phyloP scores from a whole-genome alignment of 2,329 filamentous ascomycete species.

The Intubia oerlemansii region DNA sequence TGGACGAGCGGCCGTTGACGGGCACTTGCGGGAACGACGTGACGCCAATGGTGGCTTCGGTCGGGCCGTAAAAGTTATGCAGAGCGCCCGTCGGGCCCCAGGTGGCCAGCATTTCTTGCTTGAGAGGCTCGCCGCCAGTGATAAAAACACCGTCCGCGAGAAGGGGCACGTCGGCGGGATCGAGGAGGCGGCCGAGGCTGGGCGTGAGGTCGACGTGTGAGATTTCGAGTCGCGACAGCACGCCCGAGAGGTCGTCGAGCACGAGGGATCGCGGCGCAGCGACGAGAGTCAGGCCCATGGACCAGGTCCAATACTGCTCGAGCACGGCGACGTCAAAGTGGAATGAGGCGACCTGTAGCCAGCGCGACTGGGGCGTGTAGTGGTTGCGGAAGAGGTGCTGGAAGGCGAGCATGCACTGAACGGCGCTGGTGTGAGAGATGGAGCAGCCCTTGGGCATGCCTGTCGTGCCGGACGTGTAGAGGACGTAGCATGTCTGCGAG shows the following conservation, averaged over 20 bases:
- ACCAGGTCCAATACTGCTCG: conserved; percentile 94
- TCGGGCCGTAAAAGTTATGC: conserved; percentile 85
- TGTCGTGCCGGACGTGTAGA: conserved; percentile 78
- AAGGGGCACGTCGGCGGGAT: conserved; percentile 60
- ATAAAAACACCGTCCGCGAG: conserved; percentile 76
- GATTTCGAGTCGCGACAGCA: conserved; percentile 51
- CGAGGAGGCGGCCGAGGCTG: conserved; percentile 58
- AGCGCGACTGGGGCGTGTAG: conserved; percentile 44
- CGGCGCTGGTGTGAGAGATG: conserved; percentile 70
- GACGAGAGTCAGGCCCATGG: conserved; percentile 66
- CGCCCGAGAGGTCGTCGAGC: conserved; percentile 57
- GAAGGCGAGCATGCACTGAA: conserved; percentile 80
- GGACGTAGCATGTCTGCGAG: conserved; percentile 44
- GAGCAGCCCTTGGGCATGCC: conserved; percentile 75
- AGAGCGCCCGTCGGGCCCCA: conserved; percentile 70
- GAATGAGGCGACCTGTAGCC: conserved; percentile 84
- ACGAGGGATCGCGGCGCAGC: conserved; percentile 67
- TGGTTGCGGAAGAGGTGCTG: conserved; percentile 53
- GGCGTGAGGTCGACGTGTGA: conserved; percentile 88
- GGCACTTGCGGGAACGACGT: conserved; percentile 78
- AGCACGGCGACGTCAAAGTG: conserved; percentile 89
- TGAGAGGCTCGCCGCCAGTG: conserved; percentile 72
- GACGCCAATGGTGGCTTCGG: conserved; percentile 79
- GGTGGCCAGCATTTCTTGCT: conserved; percentile 68
- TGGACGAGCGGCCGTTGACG: conserved; percentile 56